These are phyloP conservation scores for Russula foetens DNA, from an alignment of 768 basidiomycete genomes.

Conservation along the genomic window DNA sequence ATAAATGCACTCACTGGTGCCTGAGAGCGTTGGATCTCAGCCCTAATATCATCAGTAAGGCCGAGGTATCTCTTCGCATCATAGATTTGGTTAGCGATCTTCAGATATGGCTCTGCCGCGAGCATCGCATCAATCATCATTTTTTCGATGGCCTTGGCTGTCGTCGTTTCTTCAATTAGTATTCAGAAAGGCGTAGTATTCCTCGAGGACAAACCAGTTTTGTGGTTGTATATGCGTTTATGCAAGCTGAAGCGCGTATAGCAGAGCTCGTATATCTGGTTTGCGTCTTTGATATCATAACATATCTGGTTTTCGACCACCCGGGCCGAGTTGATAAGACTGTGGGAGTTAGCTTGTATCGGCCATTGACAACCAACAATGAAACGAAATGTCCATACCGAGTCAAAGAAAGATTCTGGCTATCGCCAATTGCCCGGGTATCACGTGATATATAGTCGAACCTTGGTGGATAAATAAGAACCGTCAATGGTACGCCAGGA, in stretches of 20 bases:
- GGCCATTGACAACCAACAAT: not conserved
- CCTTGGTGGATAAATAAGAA: slow-evolving; percentile 29
- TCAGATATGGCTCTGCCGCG: slow-evolving; percentile 54
- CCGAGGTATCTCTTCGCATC: slow-evolving; percentile 52
- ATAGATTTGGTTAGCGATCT: slow-evolving; percentile 48
- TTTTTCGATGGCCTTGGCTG: slow-evolving; percentile 71
- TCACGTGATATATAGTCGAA: slow-evolving; percentile 81
- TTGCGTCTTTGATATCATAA: slow-evolving; percentile 76
- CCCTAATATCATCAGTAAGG: slow-evolving; percentile 63
- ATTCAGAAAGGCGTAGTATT: not conserved
- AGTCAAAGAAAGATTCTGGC: slow-evolving; percentile 41
- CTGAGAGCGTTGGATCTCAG: slow-evolving; percentile 46
- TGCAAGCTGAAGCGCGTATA: slow-evolving; percentile 72
- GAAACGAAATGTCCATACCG: slow-evolving; percentile 28
- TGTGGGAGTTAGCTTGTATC: slow-evolving; percentile 23
- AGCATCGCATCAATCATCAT: slow-evolving; percentile 81
- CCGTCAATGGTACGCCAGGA: not conserved
- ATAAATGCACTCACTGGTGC: slow-evolving; percentile 35
- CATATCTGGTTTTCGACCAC: slow-evolving; percentile 71
- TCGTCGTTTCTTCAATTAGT: not conserved
- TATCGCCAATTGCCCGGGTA: slow-evolving; percentile 60
- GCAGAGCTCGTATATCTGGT: slow-evolving; percentile 67
- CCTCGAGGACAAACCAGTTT: slow-evolving; percentile 42
- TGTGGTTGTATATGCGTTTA: slow-evolving; percentile 78
- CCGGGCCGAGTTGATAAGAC: slow-evolving; percentile 65